Base-by-base conservation (phyloP, 2,329 filamentous ascomycete species). In the Fusarium lateritium region DNA sequence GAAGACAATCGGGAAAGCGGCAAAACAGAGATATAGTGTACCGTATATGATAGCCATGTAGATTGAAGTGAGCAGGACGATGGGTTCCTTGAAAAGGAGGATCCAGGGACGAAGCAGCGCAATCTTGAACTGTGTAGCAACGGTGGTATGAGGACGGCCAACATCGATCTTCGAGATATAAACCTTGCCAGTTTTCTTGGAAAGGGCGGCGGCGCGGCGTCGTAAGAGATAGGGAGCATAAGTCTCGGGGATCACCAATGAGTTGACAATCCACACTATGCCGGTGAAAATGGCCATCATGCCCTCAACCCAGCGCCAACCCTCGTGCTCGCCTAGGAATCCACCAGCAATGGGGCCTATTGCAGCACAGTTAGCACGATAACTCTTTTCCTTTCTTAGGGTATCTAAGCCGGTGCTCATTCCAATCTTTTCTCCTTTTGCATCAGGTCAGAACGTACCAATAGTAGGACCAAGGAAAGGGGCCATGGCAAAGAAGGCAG, bases 271-370 rank as follows among this genome's bases (percentile, higher is more conserved):
- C 85, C 87, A 90, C 26, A 90, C 79, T 11, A 82, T 73, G 8
- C 88, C 88, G 2, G 85, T 86, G 72, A 91, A 89, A 65, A 89
- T 87, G 51, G 86, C 84, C 74, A 89, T 84, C 49, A 92, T 78
- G 2, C 88, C 89, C 76, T 87, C 83, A 13, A 91, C 84, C 90
- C 89, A 91, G 72, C 88, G 80, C 89, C 89, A 91, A 10, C 88
- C 89, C 10, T 81, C 80, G 3, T 83, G 81, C 79, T 89, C 82
- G 3, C 86, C 86, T 3, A 91, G 77, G 76, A 91, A 92, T 0
- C 88, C 88, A 68, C 88, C 88, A 17, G 86, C 83, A 58, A 91
- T 88, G 1, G 90, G 89, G 4, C 89, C 79, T 79, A 31, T 55
- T 15, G n/a, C 3, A 28, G 24, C 50, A 14, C 10, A 33, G 21